Percentiles rank a stretch among this genome's conserved stretches.
Evolutionary conservation across 441 rosid genomes (phyloP).

Genomic region (Aleurites moluccanus): DNA sequence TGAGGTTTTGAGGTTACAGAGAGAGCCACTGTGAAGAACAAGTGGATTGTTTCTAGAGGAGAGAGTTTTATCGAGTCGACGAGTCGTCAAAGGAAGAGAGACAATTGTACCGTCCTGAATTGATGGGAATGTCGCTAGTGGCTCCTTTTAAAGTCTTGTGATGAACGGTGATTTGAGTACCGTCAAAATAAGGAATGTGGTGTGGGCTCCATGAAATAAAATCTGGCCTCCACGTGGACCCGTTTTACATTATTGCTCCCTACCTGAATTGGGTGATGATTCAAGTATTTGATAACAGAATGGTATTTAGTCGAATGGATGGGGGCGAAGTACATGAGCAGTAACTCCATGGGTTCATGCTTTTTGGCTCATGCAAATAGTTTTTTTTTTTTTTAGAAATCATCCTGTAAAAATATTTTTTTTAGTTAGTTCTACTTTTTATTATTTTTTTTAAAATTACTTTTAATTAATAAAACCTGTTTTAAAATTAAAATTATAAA

Average conservation of each 20-base stretch:
- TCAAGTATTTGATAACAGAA: neutral
- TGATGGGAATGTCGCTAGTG: neutral
- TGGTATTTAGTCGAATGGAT: neutral
- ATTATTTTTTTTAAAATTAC: too few relatives aligned
- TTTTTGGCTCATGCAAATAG: neutral
- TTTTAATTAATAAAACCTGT: too few relatives aligned
- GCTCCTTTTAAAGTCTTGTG: neutral
- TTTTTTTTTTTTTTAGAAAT: too few relatives aligned
- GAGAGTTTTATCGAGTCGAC: neutral
- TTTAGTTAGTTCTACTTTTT: too few relatives aligned
- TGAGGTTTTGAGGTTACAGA: neutral
- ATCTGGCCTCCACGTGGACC: neutral
- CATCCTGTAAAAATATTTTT: too few relatives aligned
- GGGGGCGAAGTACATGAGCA: neutral
- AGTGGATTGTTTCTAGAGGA: neutral
- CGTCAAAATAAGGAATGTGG: neutral
- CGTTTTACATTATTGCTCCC: neutral
- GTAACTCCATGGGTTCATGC: neutral
- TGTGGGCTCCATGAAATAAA: neutral
- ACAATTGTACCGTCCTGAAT: neutral
- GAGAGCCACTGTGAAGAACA: constrained; percentile 15
- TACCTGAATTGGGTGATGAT: neutral
- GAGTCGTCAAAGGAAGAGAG: neutral
- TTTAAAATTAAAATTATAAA: too few relatives aligned
- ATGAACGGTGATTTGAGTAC: neutral